Evolutionary conservation across 768 basidiomycete species (phyloP), one percentile per base, ranked within the genome.

Genomic region (Suillus bovinus): DNA sequence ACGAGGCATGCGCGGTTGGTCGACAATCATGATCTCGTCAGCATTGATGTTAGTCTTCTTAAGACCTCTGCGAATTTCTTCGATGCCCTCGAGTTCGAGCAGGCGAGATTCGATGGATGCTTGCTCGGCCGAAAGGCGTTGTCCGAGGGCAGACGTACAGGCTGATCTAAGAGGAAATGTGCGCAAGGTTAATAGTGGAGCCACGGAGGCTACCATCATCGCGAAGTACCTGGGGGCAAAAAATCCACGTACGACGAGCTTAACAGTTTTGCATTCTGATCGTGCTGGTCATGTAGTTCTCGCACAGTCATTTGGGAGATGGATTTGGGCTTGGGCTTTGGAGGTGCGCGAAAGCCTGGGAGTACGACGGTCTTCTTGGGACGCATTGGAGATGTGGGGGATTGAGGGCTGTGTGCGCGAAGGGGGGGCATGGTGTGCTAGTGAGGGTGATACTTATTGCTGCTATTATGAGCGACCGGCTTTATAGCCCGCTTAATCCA

Each of bases 121-220:
- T 78, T 93, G 91, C 70, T 93, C 88, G 59, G 80, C 78, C 61
- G 81, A 80, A 61, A 92, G 81, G 62, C 90, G 82, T 65, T 84
- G 81, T 56, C 83, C 84, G 75, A 88, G 88, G 34, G 85, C 78
- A 27, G 91, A 91, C 49, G 88, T 89, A 20, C 90, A 90, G 22
- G 82, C 86, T 68, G 82, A 81, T 41, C 89, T 91, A 66, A 62
- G 42, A 46, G 59, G 60, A 56, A 56, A 54, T 59, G 49, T 58
- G 65, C 56, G 38, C 46, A 59, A 29, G 11, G 69, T 67, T 62
- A 67, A 66, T 59, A 57, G 38, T 59, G 61, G 61, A 54, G 39
- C 61, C 61, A 63, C 14, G 16, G 36, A 36, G 52, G 61, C 44
- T 46, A 38, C 63, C 56, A 64, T 50, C 17, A 56, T 44, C n/a